Conservation (phyloP, 495 filamentous ascomycete genomes). For the Tuber indicum region DNA sequence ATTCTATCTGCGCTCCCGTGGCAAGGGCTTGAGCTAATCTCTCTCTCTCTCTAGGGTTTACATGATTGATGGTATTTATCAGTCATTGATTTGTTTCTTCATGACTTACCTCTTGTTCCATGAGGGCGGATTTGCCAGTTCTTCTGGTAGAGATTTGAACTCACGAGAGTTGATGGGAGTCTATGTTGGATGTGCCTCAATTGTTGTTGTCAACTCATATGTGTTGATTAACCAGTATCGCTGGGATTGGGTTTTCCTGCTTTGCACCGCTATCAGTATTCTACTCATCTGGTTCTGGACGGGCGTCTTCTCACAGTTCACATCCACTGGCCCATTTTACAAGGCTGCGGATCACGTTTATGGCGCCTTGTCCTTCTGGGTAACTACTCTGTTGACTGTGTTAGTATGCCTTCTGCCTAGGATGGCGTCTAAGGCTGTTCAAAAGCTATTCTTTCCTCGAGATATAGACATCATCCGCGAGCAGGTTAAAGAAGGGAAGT, state of each 20-base stretch:
- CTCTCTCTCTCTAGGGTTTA: constrained; percentile 59
- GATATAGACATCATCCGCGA: constrained; percentile 97
- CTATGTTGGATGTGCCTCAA: constrained; percentile 69
- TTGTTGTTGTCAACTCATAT: constrained; percentile 85
- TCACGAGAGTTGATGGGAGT: constrained; percentile 77
- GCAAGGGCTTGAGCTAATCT: constrained; percentile 42
- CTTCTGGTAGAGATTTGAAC: constrained; percentile 62
- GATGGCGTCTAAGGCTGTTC: constrained; percentile 73
- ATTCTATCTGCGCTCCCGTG: constrained; percentile 34
- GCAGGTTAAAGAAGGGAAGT: constrained; percentile 73
- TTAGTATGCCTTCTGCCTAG: constrained; percentile 77
- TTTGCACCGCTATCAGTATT: constrained; percentile 74
- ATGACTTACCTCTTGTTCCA: constrained; percentile 76
- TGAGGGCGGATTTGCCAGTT: constrained; percentile 59
- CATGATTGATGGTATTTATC: constrained; percentile 91
- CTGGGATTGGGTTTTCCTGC: constrained; percentile 91
- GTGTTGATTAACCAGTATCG: constrained; percentile 91
- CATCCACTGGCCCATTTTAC: constrained; percentile 64
- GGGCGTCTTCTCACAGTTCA: constrained; percentile 73
- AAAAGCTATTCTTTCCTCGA: constrained; percentile 86
- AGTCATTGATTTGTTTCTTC: constrained; percentile 87
- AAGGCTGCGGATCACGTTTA: constrained; percentile 71
- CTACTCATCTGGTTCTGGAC: constrained; percentile 96
- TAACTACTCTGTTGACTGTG: constrained; percentile 64
- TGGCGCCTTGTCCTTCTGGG: constrained; percentile 77